These are phyloP conservation scores for Boletus subcaerulescens DNA, from an alignment of 768 basidiomycete species.

Conservation along the genomic window DNA sequence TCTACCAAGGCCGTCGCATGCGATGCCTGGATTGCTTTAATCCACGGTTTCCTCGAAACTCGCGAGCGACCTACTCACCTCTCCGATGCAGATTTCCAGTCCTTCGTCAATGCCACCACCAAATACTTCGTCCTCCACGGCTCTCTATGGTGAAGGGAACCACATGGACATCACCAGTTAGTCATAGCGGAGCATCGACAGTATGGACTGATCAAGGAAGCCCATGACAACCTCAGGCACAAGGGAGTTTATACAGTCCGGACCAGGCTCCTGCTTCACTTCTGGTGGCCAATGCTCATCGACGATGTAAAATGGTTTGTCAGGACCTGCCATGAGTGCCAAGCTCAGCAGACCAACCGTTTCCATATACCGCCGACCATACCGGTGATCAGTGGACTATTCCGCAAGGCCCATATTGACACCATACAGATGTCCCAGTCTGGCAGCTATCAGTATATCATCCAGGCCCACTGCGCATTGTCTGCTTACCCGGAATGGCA, in stretches of 20 bases:
- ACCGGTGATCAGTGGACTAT: not conserved
- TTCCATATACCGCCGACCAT: no score
- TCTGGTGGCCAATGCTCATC: not conserved
- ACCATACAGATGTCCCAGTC: not conserved
- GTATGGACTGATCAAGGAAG: not conserved
- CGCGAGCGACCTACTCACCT: not conserved
- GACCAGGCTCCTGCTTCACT: no score
- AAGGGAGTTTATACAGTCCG: no score
- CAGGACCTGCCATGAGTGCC: not conserved
- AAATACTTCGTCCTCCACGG: not conserved
- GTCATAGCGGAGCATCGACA: no score
- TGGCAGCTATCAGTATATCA: not conserved
- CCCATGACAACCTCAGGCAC: no score
- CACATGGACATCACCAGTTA: not conserved
- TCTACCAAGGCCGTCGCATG: no score
- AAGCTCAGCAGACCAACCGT: not conserved
- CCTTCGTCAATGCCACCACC: not conserved
- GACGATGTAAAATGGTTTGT: not conserved
- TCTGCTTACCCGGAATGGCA: not conserved
- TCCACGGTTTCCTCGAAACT: no score
- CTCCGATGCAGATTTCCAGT: not conserved
- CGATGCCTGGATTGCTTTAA: no score
- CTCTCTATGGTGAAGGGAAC: not conserved
- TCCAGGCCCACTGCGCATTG: not conserved
- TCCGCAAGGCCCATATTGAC: not conserved